phyloP scores from a whole-genome alignment of 2,329 filamentous ascomycete genomes.

The Fusarium napiforme region DNA sequence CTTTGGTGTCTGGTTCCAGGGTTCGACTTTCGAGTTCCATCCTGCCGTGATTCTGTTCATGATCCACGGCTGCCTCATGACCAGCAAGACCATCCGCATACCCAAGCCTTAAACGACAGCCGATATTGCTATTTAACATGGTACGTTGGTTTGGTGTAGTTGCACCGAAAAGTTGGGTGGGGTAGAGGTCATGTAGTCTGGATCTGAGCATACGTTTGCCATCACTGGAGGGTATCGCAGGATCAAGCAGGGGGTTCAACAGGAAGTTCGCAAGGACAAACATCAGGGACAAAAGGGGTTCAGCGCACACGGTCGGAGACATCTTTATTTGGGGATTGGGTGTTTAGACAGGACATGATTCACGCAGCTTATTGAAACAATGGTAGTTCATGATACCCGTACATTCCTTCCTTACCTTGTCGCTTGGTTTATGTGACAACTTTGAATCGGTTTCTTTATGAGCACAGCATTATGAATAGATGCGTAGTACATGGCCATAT shows the following conservation, averaged over 20 bases:
- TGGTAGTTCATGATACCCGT: slow-evolving; percentile 45
- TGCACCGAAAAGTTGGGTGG: background rate
- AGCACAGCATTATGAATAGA: background rate
- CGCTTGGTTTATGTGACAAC: background rate
- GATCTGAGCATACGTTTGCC: background rate
- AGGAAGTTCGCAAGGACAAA: slow-evolving; percentile 3
- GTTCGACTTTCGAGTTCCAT: slow-evolving; percentile 82
- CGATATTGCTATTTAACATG: slow-evolving; percentile 29
- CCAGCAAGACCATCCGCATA: slow-evolving; percentile 93
- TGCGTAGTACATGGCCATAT: background rate
- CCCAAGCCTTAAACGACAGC: slow-evolving; percentile 75
- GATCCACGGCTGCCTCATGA: slow-evolving; percentile 92
- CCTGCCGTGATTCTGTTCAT: slow-evolving; percentile 84
- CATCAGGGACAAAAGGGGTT: slow-evolving; percentile 4
- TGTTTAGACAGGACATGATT: slow-evolving; percentile 40
- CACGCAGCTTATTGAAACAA: slow-evolving; percentile 41
- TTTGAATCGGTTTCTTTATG: background rate
- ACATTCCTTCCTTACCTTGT: slow-evolving; percentile 33
- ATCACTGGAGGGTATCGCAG: background rate
- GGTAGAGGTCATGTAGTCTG: background rate
- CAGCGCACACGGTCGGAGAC: background rate
- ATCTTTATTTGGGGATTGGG: slow-evolving; percentile 22
- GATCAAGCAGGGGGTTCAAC: background rate
- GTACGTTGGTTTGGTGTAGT: slow-evolving; percentile 7
- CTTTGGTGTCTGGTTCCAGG: slow-evolving; percentile 73